Evolutionary conservation across 306 rosid species (phyloP).

Genomic region (Sophora flavescens): DNA sequence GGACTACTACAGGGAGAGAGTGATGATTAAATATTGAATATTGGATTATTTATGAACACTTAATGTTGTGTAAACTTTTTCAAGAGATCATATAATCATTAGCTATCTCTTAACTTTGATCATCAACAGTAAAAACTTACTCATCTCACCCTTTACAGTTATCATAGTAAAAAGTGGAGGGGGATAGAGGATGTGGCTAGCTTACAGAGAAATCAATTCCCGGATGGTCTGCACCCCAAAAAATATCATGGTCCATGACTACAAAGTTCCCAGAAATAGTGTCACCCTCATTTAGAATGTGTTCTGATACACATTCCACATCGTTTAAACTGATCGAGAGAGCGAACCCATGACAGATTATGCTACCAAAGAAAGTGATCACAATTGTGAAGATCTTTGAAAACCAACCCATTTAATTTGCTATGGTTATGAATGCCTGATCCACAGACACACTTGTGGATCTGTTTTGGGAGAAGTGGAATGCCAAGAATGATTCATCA

Average conservation of each 20-base stretch:
- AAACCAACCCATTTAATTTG: slow-evolving; percentile 45
- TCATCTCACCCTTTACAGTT: too few species aligned
- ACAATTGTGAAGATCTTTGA: slow-evolving; percentile 35
- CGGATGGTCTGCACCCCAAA: slow-evolving; percentile 61
- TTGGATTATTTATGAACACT: too few species aligned
- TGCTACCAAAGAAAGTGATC: slow-evolving; percentile 29
- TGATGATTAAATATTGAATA: too few species aligned
- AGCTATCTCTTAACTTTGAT: too few species aligned
- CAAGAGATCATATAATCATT: too few species aligned
- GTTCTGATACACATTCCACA: slow-evolving; percentile 53
- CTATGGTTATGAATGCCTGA: neutral
- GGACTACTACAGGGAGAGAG: too few species aligned
- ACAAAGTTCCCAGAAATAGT: slow-evolving; percentile 55
- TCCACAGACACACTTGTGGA: neutral
- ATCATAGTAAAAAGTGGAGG: neutral
- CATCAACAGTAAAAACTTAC: too few species aligned
- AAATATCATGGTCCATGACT: slow-evolving; percentile 58
- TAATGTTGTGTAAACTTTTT: too few species aligned
- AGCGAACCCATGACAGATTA: slow-evolving; percentile 29
- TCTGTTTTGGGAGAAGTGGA: slow-evolving; percentile 29
- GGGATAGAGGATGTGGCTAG: neutral
- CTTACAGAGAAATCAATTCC: slow-evolving; percentile 57
- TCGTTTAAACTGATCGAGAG: slow-evolving; percentile 53
- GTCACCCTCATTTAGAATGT: slow-evolving; percentile 46
- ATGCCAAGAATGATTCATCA: slow-evolving; percentile 32